Base-by-base conservation (phyloP, 495 filamentous ascomycete genomes). In the Ramalina peruviana region DNA sequence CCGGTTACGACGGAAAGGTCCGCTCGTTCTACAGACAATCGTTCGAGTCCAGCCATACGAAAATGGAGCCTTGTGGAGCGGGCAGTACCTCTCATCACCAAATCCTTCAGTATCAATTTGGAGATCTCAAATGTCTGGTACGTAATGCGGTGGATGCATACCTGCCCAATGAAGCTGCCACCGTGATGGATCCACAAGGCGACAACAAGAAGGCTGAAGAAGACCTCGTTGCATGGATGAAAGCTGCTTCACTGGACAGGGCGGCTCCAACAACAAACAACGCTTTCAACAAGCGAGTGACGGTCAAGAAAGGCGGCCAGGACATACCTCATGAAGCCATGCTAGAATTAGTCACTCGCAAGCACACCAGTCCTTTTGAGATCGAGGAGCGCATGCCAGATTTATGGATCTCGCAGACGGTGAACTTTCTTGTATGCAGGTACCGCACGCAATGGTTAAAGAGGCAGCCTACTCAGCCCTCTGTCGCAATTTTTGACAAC, bases 71-170 rank as follows among this genome's bases (percentile, higher is more conserved):
- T 21, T 25, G 15, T n/a, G 43, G 43, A 26, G 16, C 27, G 17
- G 23, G 43, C 21, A 48, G 9, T 12, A 43, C 37, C 13, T 21
- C 51, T 4, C 46, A 43, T 38, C 45, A 49, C 30, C 46, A 37
- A 12, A 43, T 54, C 16, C 19, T 53, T 6, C n/a, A 7, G 13
- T 48, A 53, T 42, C 26, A 40, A 4, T 52, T 52, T 11, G 42
- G 25, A 25, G 40, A n/a, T 21, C 25, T 36, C 26, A 23, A 11
- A 11, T 12, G 44, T 21, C 49, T 52, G 11, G 11, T 52, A 26
- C 40, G 40, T 20, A 45, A 52, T 38, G 49, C 41, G 11, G 48
- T 36, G 10, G 48, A 50, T 37, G 48, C 23, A n/a, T 43, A 50
- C 27, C 27, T 43, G 6, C n/a, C 36, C 6, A 36, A 40, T 5